phyloP scores from a whole-genome alignment of 2,329 filamentous ascomycete species.

The Huntiella moniliformis region DNA sequence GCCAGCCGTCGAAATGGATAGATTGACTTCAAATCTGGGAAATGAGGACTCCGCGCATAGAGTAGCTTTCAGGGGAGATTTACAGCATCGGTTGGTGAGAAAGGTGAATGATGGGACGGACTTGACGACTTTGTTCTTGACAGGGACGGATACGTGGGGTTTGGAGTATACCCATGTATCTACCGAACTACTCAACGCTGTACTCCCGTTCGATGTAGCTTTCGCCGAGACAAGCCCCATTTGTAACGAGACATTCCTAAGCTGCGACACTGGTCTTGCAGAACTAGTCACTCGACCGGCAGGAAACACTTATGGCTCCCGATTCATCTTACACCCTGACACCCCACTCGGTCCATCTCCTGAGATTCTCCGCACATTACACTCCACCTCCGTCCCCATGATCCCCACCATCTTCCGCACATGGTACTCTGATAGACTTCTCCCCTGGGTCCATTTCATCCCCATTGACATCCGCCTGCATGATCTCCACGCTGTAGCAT shows the following conservation, averaged over 20 bases:
- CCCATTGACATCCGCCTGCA: constrained; percentile 58
- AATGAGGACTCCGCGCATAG: constrained; percentile 32
- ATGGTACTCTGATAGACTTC: constrained; percentile 60
- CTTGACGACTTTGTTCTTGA: constrained; percentile 38
- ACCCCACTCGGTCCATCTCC: constrained; percentile 50
- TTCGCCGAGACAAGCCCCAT: constrained; percentile 1
- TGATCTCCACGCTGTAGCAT: constrained; percentile 51
- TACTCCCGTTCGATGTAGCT: constrained; percentile 23
- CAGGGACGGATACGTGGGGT: constrained; percentile 15
- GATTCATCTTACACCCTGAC: constrained; percentile 56
- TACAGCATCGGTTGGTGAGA: constrained; percentile 52
- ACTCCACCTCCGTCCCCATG: constrained; percentile 49
- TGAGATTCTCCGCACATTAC: constrained; percentile 33
- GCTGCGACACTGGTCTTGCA: constrained; percentile 29
- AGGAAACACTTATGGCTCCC: constrained; percentile 22
- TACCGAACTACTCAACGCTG: constrained; percentile 19
- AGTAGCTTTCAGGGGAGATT: constrained; percentile 46
- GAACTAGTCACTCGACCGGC: constrained; percentile 25
- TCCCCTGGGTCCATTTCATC: constrained; percentile 64
- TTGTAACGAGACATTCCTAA: constrained; percentile 3
- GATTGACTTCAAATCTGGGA: constrained; percentile 5
- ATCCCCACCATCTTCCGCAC: constrained; percentile 54
- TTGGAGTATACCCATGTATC: constrained; percentile 4
- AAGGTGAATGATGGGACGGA: constrained; percentile 39
- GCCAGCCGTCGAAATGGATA: not conserved